Percentiles rank a stretch among this genome's conserved stretches.
Conservation (phyloP, 257 asterid species). For the Nicotiana paniculata region DNA sequence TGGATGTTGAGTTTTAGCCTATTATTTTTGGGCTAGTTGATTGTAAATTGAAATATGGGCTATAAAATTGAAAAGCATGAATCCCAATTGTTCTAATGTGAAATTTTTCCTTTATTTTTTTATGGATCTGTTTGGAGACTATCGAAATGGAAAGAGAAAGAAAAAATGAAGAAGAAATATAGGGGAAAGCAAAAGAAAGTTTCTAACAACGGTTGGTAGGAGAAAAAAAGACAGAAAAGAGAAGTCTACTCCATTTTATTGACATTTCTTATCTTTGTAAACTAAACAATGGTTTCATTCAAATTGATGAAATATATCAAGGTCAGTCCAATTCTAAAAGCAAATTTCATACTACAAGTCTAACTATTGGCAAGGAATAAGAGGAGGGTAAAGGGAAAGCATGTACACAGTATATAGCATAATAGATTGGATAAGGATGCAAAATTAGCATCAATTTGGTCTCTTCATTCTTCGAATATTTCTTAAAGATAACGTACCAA, state of each 20-base stretch:
- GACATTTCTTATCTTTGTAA: neutral
- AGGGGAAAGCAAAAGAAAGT: neutral
- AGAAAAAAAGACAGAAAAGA: neutral
- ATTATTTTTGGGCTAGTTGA: no score
- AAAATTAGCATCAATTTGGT: neutral
- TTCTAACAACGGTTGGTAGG: neutral
- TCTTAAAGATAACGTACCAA: constrained; percentile 45
- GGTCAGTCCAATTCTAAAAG: neutral
- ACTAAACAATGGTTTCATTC: neutral
- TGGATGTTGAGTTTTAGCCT: no score
- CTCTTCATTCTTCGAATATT: neutral
- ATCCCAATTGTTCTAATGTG: no score
- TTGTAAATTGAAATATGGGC: no score
- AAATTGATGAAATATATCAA: neutral
- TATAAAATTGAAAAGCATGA: no score
- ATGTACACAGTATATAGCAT: neutral
- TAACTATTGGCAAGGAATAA: neutral
- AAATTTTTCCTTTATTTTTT: neutral
- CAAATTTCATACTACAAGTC: neutral
- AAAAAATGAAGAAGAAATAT: neutral
- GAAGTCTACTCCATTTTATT: neutral
- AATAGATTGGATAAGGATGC: neutral
- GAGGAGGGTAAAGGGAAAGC: neutral
- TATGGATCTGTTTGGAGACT: neutral
- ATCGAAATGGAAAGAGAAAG: neutral